A percentile compares a stretch with the other conserved stretches of the same genome.
phyloP scores from a whole-genome alignment of 371 early-diverging fungal species.

The Rhizopus sp. region DNA sequence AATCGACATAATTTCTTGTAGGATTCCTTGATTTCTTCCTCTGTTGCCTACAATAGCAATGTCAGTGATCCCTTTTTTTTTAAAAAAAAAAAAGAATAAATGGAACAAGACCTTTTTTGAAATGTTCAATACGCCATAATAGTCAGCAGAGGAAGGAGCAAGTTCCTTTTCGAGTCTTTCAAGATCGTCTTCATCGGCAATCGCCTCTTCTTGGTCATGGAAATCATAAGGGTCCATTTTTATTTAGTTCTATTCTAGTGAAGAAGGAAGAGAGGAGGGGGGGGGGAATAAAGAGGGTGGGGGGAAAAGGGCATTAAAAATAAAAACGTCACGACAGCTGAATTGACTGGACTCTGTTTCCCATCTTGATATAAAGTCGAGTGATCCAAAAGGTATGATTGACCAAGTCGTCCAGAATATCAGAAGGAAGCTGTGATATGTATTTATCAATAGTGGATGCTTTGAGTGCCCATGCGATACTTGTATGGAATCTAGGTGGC shows the following conservation, averaged over 20 bases:
- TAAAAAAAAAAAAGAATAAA: no score
- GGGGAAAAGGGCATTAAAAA: neutral
- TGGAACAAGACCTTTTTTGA: slow-evolving; percentile 58
- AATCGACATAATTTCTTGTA: slow-evolving; percentile 81
- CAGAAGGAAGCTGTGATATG: slow-evolving; percentile 20
- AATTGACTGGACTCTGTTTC: slow-evolving; percentile 27
- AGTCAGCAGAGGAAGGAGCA: slow-evolving; percentile 61
- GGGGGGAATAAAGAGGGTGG: slow-evolving; percentile 1
- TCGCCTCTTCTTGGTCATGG: slow-evolving; percentile 37
- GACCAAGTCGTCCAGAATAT: slow-evolving; percentile 14
- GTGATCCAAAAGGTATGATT: slow-evolving; percentile 7
- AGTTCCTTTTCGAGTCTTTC: slow-evolving; percentile 44
- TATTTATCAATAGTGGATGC: slow-evolving; percentile 12
- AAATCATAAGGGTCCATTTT: slow-evolving; percentile 61
- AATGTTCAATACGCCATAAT: slow-evolving; percentile 85
- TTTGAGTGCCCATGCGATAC: slow-evolving; percentile 40
- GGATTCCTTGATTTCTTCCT: slow-evolving; percentile 84
- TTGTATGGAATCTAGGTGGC: slow-evolving; percentile 54
- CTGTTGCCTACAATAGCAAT: slow-evolving; percentile 61
- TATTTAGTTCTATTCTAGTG: neutral
- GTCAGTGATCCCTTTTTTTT: slow-evolving; percentile 12
- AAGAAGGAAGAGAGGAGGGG: no score
- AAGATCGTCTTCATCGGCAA: slow-evolving; percentile 51
- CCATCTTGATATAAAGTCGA: slow-evolving; percentile 35
- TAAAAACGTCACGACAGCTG: slow-evolving; percentile 1